phyloP scores from a whole-genome alignment of 495 filamentous ascomycete genomes.

The Achaetomiella virescens region DNA sequence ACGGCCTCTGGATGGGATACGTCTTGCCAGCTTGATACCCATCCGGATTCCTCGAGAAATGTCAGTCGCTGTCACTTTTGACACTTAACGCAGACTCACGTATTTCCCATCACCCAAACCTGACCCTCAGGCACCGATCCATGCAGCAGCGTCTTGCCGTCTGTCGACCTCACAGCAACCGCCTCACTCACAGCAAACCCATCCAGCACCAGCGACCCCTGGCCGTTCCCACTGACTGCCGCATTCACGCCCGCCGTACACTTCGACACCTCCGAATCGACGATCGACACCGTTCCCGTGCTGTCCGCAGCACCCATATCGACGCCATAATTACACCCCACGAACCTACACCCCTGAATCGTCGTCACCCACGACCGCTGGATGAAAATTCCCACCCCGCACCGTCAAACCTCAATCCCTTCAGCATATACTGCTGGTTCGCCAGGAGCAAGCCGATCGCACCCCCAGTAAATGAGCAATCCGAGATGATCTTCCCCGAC shows the following conservation, averaged over 20 bases:
- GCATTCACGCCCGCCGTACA: slow-evolving; percentile 37
- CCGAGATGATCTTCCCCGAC: slow-evolving; percentile 40
- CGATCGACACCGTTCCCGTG: slow-evolving; percentile 41
- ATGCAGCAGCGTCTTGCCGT: slow-evolving; percentile 9
- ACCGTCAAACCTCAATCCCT: slow-evolving; percentile 41
- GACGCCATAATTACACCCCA: slow-evolving; percentile 49
- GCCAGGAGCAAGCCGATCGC: slow-evolving; percentile 41
- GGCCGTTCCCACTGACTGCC: slow-evolving; percentile 29
- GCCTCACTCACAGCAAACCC: slow-evolving; percentile 28
- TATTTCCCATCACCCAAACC: slow-evolving; percentile 28
- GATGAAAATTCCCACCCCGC: slow-evolving; percentile 23
- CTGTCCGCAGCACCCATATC: slow-evolving; percentile 42
- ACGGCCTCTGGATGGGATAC: slow-evolving; percentile 23
- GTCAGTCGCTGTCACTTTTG: neutral
- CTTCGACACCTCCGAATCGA: slow-evolving; percentile 48
- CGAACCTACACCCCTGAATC: slow-evolving; percentile 36
- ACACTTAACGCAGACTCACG: slow-evolving; percentile 5
- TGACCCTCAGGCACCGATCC: slow-evolving; percentile 17
- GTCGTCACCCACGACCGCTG: slow-evolving; percentile 17
- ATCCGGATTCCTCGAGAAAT: slow-evolving; percentile 12
- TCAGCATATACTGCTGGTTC: slow-evolving; percentile 51
- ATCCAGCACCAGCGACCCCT: slow-evolving; percentile 54
- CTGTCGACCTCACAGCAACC: slow-evolving; percentile 19
- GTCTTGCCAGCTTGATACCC: slow-evolving; percentile 30
- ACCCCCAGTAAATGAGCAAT: slow-evolving; percentile 45